Evolutionary conservation across 1,284 basidiomycete species (phyloP).

Genomic region (Filobasidium uniguttulatum): DNA sequence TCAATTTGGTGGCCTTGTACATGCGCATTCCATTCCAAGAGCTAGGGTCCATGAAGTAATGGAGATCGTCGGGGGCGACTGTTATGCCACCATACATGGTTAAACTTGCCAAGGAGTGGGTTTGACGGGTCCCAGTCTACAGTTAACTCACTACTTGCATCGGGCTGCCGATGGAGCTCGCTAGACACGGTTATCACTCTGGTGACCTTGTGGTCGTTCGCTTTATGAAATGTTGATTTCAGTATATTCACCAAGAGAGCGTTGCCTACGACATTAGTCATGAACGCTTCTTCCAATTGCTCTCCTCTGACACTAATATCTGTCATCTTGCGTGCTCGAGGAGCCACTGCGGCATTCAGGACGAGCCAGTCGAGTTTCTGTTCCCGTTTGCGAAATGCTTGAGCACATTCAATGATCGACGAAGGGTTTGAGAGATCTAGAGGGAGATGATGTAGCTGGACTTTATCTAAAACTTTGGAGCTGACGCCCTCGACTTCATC

Average conservation of each 20-base stretch:
- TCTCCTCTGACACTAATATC: background rate
- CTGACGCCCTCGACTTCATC: conserved; percentile 1
- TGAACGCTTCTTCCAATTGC: conserved; percentile 7
- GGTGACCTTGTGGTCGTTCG: background rate
- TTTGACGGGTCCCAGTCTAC: background rate
- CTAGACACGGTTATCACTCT: conserved; percentile 10
- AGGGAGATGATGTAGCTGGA: conserved; percentile 5
- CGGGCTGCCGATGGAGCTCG: conserved; percentile 9
- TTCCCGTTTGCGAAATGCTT: conserved; percentile 3
- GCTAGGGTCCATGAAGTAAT: background rate
- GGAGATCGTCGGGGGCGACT: conserved; percentile 2
- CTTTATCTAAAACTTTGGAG: background rate
- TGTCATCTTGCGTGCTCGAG: conserved; percentile 1
- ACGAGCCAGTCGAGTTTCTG: conserved; percentile 5
- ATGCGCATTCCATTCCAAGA: conserved; percentile 11
- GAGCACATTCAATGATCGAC: conserved; percentile 8
- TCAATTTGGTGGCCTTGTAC: conserved; percentile 12
- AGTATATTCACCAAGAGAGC: conserved; percentile 5
- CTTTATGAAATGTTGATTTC: background rate
- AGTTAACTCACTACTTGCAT: background rate
- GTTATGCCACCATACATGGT: background rate
- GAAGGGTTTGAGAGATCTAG: conserved; percentile 3
- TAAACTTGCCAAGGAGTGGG: background rate
- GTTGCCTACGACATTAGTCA: conserved; percentile 11
- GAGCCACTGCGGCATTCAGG: conserved; percentile 11